These are phyloP conservation scores for Anisodus acutangulus DNA, from an alignment of 257 asterid genomes.

Conservation along the genomic window DNA sequence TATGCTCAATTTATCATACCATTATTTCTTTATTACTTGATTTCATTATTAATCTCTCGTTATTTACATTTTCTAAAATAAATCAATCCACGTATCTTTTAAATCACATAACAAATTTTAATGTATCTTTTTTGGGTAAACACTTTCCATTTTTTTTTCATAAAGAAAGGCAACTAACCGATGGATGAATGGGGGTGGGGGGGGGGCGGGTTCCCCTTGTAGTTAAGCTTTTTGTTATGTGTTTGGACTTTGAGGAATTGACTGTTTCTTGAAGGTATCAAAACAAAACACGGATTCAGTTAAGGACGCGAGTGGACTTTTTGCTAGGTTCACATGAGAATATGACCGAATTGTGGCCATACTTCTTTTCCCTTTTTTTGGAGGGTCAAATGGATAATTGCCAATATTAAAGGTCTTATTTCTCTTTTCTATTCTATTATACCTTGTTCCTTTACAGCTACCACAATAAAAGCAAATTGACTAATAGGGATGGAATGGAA, in stretches of 20 bases:
- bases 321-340: not conserved
- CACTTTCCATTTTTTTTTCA: too few relatives aligned
- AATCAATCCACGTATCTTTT: too few relatives aligned
- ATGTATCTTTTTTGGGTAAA: not conserved
- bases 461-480: not conserved
- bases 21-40: too few relatives aligned
- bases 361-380: not conserved
- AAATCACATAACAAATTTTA: too few relatives aligned
- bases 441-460: not conserved
- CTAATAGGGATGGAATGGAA: not conserved
- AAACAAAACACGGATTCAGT: not conserved
- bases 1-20: too few relatives aligned
- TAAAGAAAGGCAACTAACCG: not conserved
- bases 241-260: not conserved
- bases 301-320: constrained; percentile 4
- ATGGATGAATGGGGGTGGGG: not conserved
- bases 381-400: not conserved
- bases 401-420: not conserved
- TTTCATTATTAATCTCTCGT: too few relatives aligned
- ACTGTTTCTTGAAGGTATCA: not conserved
- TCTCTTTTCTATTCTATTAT: not conserved
- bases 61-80: too few relatives aligned
- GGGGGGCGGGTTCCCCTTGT: not conserved
- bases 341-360: not conserved
- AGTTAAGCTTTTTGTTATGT: not conserved